Conservation (phyloP, 2,329 filamentous ascomycete genomes). For the Cercospora sojina region DNA sequence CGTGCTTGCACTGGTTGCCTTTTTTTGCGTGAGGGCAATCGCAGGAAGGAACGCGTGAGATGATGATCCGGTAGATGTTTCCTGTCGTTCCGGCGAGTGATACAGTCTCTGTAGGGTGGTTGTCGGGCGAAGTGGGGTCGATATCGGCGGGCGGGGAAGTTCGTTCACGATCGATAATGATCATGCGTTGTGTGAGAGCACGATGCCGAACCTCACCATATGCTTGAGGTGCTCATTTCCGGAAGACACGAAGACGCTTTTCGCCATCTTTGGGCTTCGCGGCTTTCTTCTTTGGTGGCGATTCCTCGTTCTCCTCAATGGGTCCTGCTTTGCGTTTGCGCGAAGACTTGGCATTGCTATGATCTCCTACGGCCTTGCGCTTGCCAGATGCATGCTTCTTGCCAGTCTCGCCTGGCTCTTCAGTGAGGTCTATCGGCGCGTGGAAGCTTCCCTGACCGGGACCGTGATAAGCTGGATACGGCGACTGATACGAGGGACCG, state of each 20-base stretch:
- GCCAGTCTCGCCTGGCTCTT: background rate
- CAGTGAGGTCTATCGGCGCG: constrained; percentile 11
- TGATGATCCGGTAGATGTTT: constrained; percentile 60
- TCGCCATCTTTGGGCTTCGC: constrained; percentile 26
- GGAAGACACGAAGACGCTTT: constrained; percentile 30
- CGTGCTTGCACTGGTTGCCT: constrained; percentile 62
- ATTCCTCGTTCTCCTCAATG: background rate
- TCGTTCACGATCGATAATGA: constrained; percentile 33
- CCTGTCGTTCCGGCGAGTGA: constrained; percentile 61
- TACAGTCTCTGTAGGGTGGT: constrained; percentile 53
- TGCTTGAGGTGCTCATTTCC: constrained; percentile 26
- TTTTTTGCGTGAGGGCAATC: constrained; percentile 34
- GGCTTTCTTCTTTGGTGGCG: constrained; percentile 19
- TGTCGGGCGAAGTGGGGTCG: constrained; percentile 2
- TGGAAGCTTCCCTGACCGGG: background rate
- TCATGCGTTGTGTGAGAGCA: constrained; percentile 37
- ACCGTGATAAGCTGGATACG: background rate
- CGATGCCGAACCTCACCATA: constrained; percentile 31
- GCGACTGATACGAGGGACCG: background rate
- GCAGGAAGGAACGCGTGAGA: constrained; percentile 50
- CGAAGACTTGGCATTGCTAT: background rate
- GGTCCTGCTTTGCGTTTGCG: constrained; percentile 5
- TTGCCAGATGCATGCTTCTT: background rate
- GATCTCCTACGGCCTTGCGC: background rate
- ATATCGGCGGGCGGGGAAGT: constrained; percentile 7